Evolutionary conservation across 192 early-diverging fungal species (phyloP), one percentile per base, ranked within the genome.

Genomic region (Thamnidium elegans): DNA sequence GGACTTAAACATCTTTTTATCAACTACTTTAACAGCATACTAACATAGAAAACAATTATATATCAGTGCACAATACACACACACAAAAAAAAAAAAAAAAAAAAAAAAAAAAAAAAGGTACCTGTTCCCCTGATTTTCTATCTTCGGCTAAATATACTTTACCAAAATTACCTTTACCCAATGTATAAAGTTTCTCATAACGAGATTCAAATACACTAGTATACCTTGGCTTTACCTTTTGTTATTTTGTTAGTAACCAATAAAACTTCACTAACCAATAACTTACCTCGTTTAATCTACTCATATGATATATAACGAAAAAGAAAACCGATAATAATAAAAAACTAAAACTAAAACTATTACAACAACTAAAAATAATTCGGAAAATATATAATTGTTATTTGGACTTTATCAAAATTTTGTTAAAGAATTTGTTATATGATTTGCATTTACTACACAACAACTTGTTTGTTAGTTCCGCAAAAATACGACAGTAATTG

Each of bases 161-260:
- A 17, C 84, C 84, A 73, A 84, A 86, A 51, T 81, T 86, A 13
- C 84, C 84, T 58, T 86, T 79, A 11, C 84, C 84, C 42, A 86
- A 55, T 30, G 75, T 83, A 31, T 50, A 31, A 13, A 70, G 17
- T 7, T 48, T 70, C 5, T 32, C 17, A 43, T 70, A 70, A 19
- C 62, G 61, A 11, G 15, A 26, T 15, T 63, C 21, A 36, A 70
- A 62, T n/a, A 36, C 10, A 34, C 52, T 20, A 11, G 45, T 26
- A 46, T 45, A 42, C 23, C 66, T 34, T 39, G 48, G 9, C 15
- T 60, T 60, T 7, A 52, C 44, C 58, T 68, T 42, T 15, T 13
- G 42, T 19, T 39, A 5, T 44, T 9, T 64, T 20, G n/a, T 4
- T 65, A 51, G 23, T 19, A 52, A 17, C 1, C 39, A 50, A 23